Base-by-base conservation (phyloP, 1,139 yeast species). In the Suhomyces bokatorum region DNA sequence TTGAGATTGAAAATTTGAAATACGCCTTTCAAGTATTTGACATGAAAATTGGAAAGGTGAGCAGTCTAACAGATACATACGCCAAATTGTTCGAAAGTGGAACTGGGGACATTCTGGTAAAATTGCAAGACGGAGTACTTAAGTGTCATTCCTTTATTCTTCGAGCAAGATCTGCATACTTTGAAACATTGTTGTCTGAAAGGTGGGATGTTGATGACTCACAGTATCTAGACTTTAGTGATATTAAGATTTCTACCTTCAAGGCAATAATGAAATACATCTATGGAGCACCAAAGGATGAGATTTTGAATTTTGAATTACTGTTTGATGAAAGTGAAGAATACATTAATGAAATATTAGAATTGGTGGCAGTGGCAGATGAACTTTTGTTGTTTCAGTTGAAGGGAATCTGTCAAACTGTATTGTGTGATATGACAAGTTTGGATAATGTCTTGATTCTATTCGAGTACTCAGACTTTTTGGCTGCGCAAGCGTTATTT, bases 311-410 rank as follows among this genome's bases (percentile, higher is more conserved):
- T 37, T 54, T 69, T 15, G 53, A 54, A 3, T 53, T 46, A 5
- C 53, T 54, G 0, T 43, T 66, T 9, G 56, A 59, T 6, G 69
- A 70, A 27, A 49, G 63, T n/a, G 65, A 71, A 27, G 77, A 74
- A 1, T 81, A 81, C 50, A 70, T 87, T 8, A 78, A 79, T 45
- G 64, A 73, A 29, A 64, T 83, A 4, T 63, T 89, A 27, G 87
- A 83, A 13, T 60, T 87, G 37, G 69, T 87, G 47, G 82, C 78
- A 41, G 63, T 82, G 4, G 69, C 89, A 1, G 93, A 88, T 55
- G 85, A 83, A 52, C 61, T 89, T 13, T 60, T 87, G 49, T 59
- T 89, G 34, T 74, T 77, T 37, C 81, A 78, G 17, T 67, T 89
- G 39, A 81, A 83, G 48, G 77, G 78, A 37, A 62, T 80, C 27